A percentile compares a stretch with the other conserved stretches of the same genome.
Evolutionary conservation across 2,329 filamentous ascomycete genomes (phyloP).

Genomic region (Fusarium globosum): DNA sequence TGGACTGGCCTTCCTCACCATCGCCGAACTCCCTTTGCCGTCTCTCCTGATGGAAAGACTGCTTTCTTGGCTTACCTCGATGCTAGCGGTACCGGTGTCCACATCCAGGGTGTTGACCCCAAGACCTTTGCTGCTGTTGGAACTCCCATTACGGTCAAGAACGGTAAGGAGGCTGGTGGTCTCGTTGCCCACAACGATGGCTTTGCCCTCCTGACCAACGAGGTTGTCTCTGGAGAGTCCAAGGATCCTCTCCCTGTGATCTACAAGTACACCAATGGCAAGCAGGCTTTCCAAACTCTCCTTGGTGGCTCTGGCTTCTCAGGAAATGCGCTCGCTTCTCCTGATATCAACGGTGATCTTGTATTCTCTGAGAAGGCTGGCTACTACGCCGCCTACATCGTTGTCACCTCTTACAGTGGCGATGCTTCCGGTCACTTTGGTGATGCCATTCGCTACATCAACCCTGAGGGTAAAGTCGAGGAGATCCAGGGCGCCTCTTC

Average conservation of each 20-base stretch:
- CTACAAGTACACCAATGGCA: conserved; percentile 67
- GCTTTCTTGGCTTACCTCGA: conserved; percentile 72
- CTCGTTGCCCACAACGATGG: conserved; percentile 72
- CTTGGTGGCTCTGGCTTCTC: conserved; percentile 68
- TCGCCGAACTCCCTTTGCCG: conserved; percentile 70
- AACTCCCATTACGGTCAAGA: conserved; percentile 61
- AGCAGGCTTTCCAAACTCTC: conserved; percentile 68
- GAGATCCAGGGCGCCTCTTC: conserved; percentile 64
- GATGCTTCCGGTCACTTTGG: conserved; percentile 66
- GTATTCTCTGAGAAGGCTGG: conserved; percentile 67
- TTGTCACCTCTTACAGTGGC: conserved; percentile 68
- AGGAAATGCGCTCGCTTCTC: conserved; percentile 60
- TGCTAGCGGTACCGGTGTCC: conserved; percentile 63
- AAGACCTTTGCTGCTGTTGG: conserved; percentile 65
- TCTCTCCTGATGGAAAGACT: conserved; percentile 68
- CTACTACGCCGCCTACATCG: conserved; percentile 71
- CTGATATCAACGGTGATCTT: conserved; percentile 71
- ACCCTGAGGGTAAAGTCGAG: conserved; percentile 62
- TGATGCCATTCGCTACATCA: conserved; percentile 60
- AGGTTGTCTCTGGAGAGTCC: conserved; percentile 61
- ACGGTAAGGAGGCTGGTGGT: conserved; percentile 68
- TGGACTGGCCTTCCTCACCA: conserved; percentile 72
- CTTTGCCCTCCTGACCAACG: conserved; percentile 71
- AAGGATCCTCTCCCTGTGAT: conserved; percentile 66
- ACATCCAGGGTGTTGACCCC: conserved; percentile 67